Percentiles rank a stretch among this genome's conserved stretches.
Evolutionary conservation across 345 rosid genomes (phyloP).

Genomic region (Geranium rotundifolium): DNA sequence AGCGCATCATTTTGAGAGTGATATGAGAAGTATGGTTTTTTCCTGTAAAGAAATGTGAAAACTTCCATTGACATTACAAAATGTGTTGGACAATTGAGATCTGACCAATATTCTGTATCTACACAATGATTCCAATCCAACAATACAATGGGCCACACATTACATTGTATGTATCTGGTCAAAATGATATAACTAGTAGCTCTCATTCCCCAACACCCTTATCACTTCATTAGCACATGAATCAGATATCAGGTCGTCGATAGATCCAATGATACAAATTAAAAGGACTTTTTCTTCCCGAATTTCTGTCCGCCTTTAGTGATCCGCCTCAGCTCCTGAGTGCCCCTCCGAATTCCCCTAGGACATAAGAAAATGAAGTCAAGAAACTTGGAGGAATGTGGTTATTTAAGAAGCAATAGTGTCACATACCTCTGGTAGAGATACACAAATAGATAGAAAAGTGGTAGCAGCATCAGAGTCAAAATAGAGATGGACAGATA

Average conservation of each 20-base stretch:
- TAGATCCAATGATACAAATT: neutral
- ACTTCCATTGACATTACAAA: neutral
- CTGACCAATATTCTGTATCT: neutral
- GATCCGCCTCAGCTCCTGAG: slow-evolving; percentile 53
- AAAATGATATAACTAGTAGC: neutral
- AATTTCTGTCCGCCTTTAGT: slow-evolving; percentile 13
- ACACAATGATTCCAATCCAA: neutral
- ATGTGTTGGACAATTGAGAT: neutral
- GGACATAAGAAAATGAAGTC: slow-evolving; percentile 7
- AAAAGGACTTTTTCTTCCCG: slow-evolving; percentile 41
- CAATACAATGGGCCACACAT: neutral
- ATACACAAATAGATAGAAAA: slow-evolving; percentile 47
- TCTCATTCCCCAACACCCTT: neutral
- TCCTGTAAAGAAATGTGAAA: neutral
- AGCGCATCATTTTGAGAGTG: too few species aligned
- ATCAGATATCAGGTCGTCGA: neutral
- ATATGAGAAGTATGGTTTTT: too few species aligned
- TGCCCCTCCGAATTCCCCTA: slow-evolving; percentile 53
- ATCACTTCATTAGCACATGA: neutral
- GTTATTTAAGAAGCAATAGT: neutral
- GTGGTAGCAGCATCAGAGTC: slow-evolving; percentile 45
- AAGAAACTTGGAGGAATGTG: neutral
- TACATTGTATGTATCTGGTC: neutral
- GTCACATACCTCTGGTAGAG: slow-evolving; percentile 45
- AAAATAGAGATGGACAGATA: slow-evolving; percentile 38